phyloP scores from a whole-genome alignment of 2,329 filamentous ascomycete species.

The Venturia nashicola region DNA sequence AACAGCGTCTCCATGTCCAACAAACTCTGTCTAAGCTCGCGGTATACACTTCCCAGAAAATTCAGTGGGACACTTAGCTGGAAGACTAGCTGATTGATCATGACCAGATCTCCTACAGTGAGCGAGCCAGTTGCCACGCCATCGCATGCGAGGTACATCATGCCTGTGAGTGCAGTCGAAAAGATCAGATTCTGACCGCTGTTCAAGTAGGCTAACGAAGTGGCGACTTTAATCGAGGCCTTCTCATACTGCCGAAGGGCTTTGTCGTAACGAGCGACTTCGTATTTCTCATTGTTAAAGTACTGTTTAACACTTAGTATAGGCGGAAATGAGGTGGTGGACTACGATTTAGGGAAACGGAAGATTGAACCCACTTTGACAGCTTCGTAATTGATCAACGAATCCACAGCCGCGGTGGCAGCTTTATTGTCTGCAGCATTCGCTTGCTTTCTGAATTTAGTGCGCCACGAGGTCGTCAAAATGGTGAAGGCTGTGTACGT shows the following conservation, averaged over 20 bases:
- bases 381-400: slow-evolving; percentile 95
- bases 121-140: slow-evolving; percentile 71
- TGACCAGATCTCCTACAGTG: slow-evolving; percentile 91
- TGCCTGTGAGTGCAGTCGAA: slow-evolving; percentile 79
- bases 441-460: slow-evolving; percentile 86
- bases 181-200: slow-evolving; percentile 96
- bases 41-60: slow-evolving; percentile 95
- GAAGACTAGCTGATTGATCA: slow-evolving; percentile 98
- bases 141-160: slow-evolving; percentile 95
- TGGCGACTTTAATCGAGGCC: slow-evolving; percentile 93
- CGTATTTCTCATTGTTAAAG: slow-evolving; percentile 97
- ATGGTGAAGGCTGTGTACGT: slow-evolving; percentile 97
- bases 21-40: slow-evolving; percentile 85
- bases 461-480: slow-evolving; percentile 90
- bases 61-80: slow-evolving; percentile 94
- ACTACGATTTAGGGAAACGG: not conserved
- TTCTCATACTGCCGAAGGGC: slow-evolving; percentile 79
- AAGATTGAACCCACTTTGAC: slow-evolving; percentile 49
- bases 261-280: slow-evolving; percentile 80
- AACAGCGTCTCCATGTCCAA: slow-evolving; percentile 98
- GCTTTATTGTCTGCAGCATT: slow-evolving; percentile 95
- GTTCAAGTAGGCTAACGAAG: slow-evolving; percentile 85
- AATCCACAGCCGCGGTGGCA: slow-evolving; percentile 90
- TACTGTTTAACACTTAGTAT: slow-evolving; percentile 35
- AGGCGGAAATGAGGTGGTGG: not conserved